Evolutionary conservation across 1,139 yeast species (phyloP).

Genomic region (Debaryomyces fabryi): DNA sequence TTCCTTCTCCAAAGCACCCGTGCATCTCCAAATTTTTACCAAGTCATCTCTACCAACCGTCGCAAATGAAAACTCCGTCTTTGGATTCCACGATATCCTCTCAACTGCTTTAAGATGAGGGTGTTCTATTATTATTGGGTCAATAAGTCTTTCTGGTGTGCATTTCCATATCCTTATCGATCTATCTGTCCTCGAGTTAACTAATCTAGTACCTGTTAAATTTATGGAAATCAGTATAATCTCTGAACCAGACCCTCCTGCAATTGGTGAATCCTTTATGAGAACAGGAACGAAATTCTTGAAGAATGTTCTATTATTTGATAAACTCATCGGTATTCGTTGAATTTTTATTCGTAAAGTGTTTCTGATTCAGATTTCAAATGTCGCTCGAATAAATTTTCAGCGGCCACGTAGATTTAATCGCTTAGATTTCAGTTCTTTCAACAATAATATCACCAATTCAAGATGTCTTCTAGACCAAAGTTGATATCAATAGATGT

Average conservation of each 20-base stretch:
- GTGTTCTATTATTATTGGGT: conserved; percentile 42
- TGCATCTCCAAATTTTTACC: conserved; percentile 61
- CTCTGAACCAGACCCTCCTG: conserved; percentile 33
- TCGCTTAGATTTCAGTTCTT: not conserved
- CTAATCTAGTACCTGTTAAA: conserved; percentile 45
- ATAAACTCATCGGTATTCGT: conserved; percentile 10
- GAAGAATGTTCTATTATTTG: conserved; percentile 24
- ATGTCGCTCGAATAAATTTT: conserved; percentile 8
- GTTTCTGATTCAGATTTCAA: conserved; percentile 2
- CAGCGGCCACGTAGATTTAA: conserved; percentile 4
- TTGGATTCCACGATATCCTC: conserved; percentile 63
- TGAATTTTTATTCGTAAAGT: not conserved
- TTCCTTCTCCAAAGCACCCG: conserved; percentile 40
- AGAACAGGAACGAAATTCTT: conserved; percentile 24
- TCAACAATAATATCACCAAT: conserved; percentile 1
- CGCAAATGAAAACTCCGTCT: conserved; percentile 52
- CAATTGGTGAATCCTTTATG: conserved; percentile 31
- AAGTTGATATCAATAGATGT: conserved; percentile 76
- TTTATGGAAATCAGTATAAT: conserved; percentile 38
- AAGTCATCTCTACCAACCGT: conserved; percentile 60
- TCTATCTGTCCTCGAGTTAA: conserved; percentile 49
- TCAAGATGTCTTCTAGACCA: conserved; percentile 39
- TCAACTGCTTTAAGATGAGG: conserved; percentile 53
- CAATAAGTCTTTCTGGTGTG: conserved; percentile 29
- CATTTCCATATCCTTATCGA: conserved; percentile 49